Base-by-base conservation (phyloP, 805 yeast species). In the Yamadazyma kitorensis region DNA sequence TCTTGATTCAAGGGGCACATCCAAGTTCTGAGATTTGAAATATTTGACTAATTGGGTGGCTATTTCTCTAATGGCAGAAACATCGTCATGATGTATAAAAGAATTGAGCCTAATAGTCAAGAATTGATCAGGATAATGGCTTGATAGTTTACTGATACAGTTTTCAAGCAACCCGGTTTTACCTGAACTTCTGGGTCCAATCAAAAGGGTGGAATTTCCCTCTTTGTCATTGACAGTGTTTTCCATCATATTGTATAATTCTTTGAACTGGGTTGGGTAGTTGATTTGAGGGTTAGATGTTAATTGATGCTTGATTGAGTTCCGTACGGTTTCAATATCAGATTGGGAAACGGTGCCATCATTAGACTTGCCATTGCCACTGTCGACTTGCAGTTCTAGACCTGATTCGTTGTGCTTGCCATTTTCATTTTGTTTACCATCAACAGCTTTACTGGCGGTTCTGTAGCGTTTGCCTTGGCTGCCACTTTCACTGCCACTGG, bases 151-250 rank as follows among this genome's bases (percentile, higher is more conserved):
- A 0, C 51, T 40, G 12, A 93, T 36, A 1, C 82, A 87, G 4
- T 68, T 59, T 19, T 82, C 68, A 3, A 91, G 61, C 3, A 85
- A 56, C 2, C 75, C 59, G 0, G 89, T 68, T 52, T 91, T 91
- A 0, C 95, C 97, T 4, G 79, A 65, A 2, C 82, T 78, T 27
- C 88, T 62, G 0, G 96, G 86, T 0, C 98, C 98, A 28, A 88
- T 69, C 1, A 91, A 39, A 5, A 91, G 61, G 9, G 80, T 76
- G 2, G 97, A 91, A 51, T 86, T 87, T 5, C 95, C 89, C 42
- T 87, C 93, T 18, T 75, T 71, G 40, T 76, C 76, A 16, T 65
- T 61, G 1, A 88, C 69, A 0, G 95, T 80, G 41, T 78, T 79
- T 31, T 76, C 76, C 32, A 89, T 52, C 44, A 86, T 54, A 9